Conservation (phyloP, 2,329 filamentous ascomycete species). For the Myriosclerotinia scirpicola region DNA sequence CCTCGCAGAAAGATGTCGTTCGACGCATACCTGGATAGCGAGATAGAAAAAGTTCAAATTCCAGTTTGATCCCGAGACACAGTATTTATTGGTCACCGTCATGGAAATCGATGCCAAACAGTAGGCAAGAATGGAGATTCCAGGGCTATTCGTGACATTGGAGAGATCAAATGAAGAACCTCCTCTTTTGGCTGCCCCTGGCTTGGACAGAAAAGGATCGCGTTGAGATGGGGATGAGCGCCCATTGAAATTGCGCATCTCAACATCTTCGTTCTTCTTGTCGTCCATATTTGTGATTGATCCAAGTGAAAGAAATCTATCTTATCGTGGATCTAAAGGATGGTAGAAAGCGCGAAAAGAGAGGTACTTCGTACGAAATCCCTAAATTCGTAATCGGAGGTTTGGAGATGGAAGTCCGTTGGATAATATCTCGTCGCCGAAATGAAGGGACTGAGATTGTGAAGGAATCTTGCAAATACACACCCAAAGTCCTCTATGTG, state of each 20-base stretch:
- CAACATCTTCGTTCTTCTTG: slow-evolving; percentile 78
- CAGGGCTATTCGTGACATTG: slow-evolving; percentile 69
- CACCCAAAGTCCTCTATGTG: neutral
- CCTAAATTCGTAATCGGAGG: slow-evolving; percentile 2
- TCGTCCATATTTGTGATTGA: slow-evolving; percentile 65
- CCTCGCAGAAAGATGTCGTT: slow-evolving; percentile 11
- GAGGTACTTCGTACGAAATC: slow-evolving; percentile 20
- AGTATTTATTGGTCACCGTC: slow-evolving; percentile 99
- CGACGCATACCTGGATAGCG: slow-evolving; percentile 73
- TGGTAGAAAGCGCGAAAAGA: slow-evolving; percentile 29
- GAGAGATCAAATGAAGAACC: slow-evolving; percentile 32
- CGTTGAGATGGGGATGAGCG: slow-evolving; percentile 41
- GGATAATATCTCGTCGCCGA: neutral
- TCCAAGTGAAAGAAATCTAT: slow-evolving; percentile 7
- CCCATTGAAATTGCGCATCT: slow-evolving; percentile 42
- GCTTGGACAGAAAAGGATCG: slow-evolving; percentile 41
- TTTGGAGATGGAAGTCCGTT: slow-evolving; percentile 3
- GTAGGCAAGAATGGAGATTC: slow-evolving; percentile 82
- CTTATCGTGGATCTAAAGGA: slow-evolving; percentile 13
- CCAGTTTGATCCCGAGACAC: slow-evolving; percentile 85
- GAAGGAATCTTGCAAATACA: neutral
- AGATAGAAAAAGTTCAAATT: slow-evolving; percentile 97
- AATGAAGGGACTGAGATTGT: neutral
- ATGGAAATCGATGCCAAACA: slow-evolving; percentile 97
- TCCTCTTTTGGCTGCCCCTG: slow-evolving; percentile 40